Percentiles rank a stretch among this genome's conserved stretches.
phyloP scores from a whole-genome alignment of 2,329 filamentous ascomycete species.

The Mycosphaerelloides madeirae region DNA sequence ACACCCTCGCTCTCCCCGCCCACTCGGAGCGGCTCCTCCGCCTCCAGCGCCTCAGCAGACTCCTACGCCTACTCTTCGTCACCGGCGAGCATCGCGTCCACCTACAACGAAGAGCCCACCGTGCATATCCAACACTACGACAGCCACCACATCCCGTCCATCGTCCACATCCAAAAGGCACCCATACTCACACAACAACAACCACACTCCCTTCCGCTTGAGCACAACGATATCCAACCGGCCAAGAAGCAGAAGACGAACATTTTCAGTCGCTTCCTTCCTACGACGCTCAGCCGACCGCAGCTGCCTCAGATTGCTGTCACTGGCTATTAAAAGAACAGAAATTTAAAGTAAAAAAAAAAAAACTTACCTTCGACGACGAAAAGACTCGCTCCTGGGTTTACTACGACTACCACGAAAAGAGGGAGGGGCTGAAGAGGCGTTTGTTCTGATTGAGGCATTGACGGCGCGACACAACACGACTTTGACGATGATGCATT shows the following conservation, averaged over 20 bases:
- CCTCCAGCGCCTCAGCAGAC: conserved; percentile 32
- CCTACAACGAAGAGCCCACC: conserved; percentile 27
- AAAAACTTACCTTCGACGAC: too few relatives aligned
- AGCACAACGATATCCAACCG: conserved; percentile 28
- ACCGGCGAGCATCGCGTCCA: conserved; percentile 32
- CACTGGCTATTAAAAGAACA: conserved; percentile 19
- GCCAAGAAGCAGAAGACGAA: conserved; percentile 35
- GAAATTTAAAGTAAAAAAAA: too few relatives aligned
- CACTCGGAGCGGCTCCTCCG: conserved; percentile 36
- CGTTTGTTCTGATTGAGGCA: too few relatives aligned
- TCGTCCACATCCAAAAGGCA: conserved; percentile 40
- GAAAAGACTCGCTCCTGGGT: too few relatives aligned
- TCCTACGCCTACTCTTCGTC: conserved; percentile 31
- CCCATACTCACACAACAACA: conserved; percentile 17
- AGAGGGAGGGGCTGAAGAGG: too few relatives aligned
- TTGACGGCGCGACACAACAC: too few relatives aligned
- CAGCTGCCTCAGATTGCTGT: conserved; percentile 10
- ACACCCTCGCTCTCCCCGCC: conserved; percentile 48
- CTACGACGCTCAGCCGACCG: conserved; percentile 24
- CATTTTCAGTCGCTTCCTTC: conserved; percentile 36
- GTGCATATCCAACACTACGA: conserved; percentile 40
- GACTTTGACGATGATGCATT: too few relatives aligned
- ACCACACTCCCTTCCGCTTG: conserved; percentile 23
- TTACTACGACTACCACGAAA: too few relatives aligned
- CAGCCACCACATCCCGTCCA: conserved; percentile 36